Evolutionary conservation across 2,329 filamentous ascomycete genomes (phyloP), one percentile per base, ranked within the genome.

Genomic region (Lasiodiplodia theobromae): DNA sequence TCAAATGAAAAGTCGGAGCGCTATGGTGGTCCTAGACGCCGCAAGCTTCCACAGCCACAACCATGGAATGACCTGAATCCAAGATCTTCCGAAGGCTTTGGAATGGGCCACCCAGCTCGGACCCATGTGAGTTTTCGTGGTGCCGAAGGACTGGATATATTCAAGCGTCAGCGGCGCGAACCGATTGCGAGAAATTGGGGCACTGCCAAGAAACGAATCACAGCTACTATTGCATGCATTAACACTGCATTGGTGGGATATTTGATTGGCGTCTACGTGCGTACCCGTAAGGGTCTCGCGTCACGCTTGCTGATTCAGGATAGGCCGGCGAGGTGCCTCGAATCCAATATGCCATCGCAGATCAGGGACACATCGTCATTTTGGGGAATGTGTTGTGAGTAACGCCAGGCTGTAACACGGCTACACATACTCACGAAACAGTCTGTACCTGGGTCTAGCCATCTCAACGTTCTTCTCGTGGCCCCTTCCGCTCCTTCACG

Each of bases 121-220:
- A 77, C 73, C 49, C 80, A 81, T 57, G 79, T 81, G 68, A 82
- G 76, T 71, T 77, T 81, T 5, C 80, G 75, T 58, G 79, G 73
- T 4, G 69, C 60, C 4, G n/a, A 38, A 40, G 28, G 44, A 12
- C 21, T 63, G 57, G 52, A 67, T 1, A 4, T 53, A 4, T 54
- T 60, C 53, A 40, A 73, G 38, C 78, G 80, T 69, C 86, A 89
- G 72, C 86, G 85, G 70, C 84, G 86, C 31, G 87, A 89, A 69
- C 88, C 89, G 0, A 88, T 93, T 73, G 91, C 91, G 37, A 86
- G 91, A 74, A 90, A 94, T 73, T 95, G 87, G 92, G 88, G 87
- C 14, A 83, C 85, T 8, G 76, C 80, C 23, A 87, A 90, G 71
- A 95, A 94, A 78, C 82, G 90, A 69, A 87, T 91, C 70, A 86